A percentile compares a stretch with the other conserved stretches of the same genome.
Conservation (phyloP, 345 rosid genomes). For the Gossypium raimondii region DNA sequence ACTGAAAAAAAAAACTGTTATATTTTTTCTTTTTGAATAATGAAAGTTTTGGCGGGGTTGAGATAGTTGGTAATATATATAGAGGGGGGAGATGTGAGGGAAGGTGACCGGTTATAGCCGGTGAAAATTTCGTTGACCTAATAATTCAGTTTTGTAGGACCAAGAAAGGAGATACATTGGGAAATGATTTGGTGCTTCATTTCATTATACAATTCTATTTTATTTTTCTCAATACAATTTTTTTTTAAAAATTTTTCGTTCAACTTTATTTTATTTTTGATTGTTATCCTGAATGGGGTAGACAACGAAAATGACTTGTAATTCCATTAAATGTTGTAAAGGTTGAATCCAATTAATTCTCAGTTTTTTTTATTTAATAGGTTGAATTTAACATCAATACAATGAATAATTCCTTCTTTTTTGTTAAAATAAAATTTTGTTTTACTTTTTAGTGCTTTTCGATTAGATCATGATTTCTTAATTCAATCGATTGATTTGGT, state of each 20-base stretch:
- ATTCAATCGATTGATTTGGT: no score
- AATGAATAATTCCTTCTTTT: no score
- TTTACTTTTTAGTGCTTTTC: no score
- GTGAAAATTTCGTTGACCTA: neutral
- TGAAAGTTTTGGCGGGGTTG: neutral
- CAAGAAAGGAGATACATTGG: neutral
- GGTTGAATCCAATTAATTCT: neutral
- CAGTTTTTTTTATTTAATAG: neutral
- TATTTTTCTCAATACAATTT: no score
- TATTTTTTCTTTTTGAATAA: neutral
- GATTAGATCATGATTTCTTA: rapidly evolving
- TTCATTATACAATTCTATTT: neutral
- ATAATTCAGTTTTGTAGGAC: neutral
- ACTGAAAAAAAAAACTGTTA: neutral
- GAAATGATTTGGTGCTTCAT: neutral
- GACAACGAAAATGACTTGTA: neutral
- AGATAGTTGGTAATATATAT: neutral
- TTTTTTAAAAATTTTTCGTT: no score
- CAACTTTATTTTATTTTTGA: neutral
- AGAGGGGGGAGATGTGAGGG: neutral
- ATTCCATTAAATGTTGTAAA: neutral
- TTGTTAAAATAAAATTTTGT: no score
- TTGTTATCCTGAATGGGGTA: neutral
- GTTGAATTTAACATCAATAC: neutral
- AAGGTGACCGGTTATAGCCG: slow-evolving; percentile 10